Evolutionary conservation across 2,329 filamentous ascomycete genomes (phyloP), one percentile per base, ranked within the genome.

Genomic region (Chalara sp.): DNA sequence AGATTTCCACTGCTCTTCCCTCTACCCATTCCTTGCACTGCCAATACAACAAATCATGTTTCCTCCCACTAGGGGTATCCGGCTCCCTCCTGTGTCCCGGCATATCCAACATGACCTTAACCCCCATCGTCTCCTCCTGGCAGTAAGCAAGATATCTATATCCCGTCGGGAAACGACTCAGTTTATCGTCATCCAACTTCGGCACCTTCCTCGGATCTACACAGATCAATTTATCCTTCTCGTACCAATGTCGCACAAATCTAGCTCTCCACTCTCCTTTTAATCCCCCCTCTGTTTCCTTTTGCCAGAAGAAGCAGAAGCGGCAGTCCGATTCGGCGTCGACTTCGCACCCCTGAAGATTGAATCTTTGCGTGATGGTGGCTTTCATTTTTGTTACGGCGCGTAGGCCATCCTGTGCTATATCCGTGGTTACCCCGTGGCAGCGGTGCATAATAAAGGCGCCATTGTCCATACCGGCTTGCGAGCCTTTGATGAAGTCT

Each of bases 171-270:
- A 71, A 76, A 8, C 56, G 53, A 37, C 63, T 60, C 33, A 75
- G 55, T 53, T 67, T 68, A 40, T 65, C 63, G 39, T 71, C 66
- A 52, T 75, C 68, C 2, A 76, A 51, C 5, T 51, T 47, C 0
- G 73, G 73, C 10, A 74, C 60, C 47, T 65, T 69, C 5, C 61
- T 63, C 1, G 73, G 72, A 52, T 75, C 69, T 1, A 73, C 70
- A 6, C 66, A 67, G 48, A 73, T 66, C 42, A 77, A 54, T 60
- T 77, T 77, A 59, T 76, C 74, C 65, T 76, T 77, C 61, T 76
- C 75, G 53, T 77, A 77, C 68, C 70, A 76, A 56, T 74, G 73
- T 5, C 70, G 60, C 30, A 75, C 73, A 47, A 71, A 72, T 2
- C 64, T 60, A 1, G 73, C 72, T 5, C 67, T 65, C 73, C 74